A percentile compares a stretch with the other conserved stretches of the same genome.
These are phyloP conservation scores for Daedalea quercina DNA, from an alignment of 768 basidiomycete species.

Conservation along the genomic window DNA sequence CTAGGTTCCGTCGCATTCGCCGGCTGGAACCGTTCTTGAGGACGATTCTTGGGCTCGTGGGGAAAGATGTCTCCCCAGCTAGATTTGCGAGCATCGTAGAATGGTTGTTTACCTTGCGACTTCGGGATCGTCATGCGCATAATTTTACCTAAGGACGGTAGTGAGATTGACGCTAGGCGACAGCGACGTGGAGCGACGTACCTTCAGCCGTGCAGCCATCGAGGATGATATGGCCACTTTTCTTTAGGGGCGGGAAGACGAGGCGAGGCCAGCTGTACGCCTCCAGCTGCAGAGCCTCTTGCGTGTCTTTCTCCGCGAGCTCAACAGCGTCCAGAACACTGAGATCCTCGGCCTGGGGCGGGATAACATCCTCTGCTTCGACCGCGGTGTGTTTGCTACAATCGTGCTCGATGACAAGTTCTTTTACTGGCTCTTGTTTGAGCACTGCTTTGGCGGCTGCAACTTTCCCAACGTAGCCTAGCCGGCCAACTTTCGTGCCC, in stretches of 20 bases:
- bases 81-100: conserved; percentile 91
- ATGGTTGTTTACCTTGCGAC: conserved; percentile 93
- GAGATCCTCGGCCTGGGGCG: background rate
- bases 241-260: conserved; percentile 88
- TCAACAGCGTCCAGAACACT: background rate
- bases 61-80: conserved; percentile 96
- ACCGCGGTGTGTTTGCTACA: no score
- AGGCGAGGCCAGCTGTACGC: conserved; percentile 88
- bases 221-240: conserved; percentile 84
- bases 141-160: conserved; percentile 59
- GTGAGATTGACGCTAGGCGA: conserved; percentile 1
- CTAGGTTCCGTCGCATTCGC: conserved; percentile 23
- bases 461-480: conserved; percentile 46
- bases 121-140: conserved; percentile 88
- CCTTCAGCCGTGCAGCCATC: conserved; percentile 85
- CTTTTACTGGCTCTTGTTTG: background rate
- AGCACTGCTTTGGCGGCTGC: conserved; percentile 31
- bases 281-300: conserved; percentile 50
- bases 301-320: background rate
- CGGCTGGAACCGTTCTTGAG: conserved; percentile 54
- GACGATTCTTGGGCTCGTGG: conserved; percentile 73
- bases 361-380: no score
- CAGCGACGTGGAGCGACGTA: conserved; percentile 22
- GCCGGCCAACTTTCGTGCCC: conserved; percentile 37
- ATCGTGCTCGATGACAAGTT: conserved; percentile 10